Percentiles rank a stretch among this genome's conserved stretches.
Evolutionary conservation across 2,329 filamentous ascomycete species (phyloP).

Genomic region (Ascocoryne sarcoides): DNA sequence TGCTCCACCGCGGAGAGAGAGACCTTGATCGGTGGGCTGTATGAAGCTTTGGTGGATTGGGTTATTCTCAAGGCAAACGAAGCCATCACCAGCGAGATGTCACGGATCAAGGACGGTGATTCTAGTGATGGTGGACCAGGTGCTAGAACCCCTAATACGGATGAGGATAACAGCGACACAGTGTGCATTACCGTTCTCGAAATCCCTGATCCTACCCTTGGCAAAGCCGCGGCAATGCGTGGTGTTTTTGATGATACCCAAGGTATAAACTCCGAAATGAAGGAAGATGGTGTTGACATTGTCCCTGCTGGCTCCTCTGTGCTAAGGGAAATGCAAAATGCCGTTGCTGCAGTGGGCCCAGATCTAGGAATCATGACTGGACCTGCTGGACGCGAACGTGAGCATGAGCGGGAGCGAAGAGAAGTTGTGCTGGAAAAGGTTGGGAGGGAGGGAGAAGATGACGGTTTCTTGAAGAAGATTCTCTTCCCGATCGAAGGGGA

Average conservation of each 20-base stretch:
- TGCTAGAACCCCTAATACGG: conserved; percentile 54
- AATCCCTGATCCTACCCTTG: conserved; percentile 68
- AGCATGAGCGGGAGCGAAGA: conserved; percentile 71
- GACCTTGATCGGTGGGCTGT: conserved; percentile 75
- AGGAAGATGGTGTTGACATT: conserved; percentile 82
- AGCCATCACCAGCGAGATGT: conserved; percentile 69
- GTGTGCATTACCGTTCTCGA: conserved; percentile 86
- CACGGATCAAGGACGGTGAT: conserved; percentile 53
- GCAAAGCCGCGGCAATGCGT: conserved; percentile 81
- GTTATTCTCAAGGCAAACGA: conserved; percentile 83
- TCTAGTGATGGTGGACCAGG: conserved; percentile 55
- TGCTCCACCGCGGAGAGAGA: conserved; percentile 79
- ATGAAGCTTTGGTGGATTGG: conserved; percentile 93
- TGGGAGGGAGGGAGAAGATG: conserved; percentile 69
- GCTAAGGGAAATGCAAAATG: conserved; percentile 76
- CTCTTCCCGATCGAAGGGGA: conserved; percentile 70
- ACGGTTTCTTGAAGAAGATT: conserved; percentile 72
- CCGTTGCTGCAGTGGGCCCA: conserved; percentile 65
- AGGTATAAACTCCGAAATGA: conserved; percentile 97
- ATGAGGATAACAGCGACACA: conserved; percentile 69
- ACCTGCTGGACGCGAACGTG: conserved; percentile 59
- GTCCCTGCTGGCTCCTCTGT: conserved; percentile 69
- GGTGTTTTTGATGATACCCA: conserved; percentile 87
- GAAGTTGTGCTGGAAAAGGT: conserved; percentile 82
- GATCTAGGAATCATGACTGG: conserved; percentile 70